Base-by-base conservation (phyloP, 2,329 filamentous ascomycete species). In the Tolypocladium ovalisporum region DNA sequence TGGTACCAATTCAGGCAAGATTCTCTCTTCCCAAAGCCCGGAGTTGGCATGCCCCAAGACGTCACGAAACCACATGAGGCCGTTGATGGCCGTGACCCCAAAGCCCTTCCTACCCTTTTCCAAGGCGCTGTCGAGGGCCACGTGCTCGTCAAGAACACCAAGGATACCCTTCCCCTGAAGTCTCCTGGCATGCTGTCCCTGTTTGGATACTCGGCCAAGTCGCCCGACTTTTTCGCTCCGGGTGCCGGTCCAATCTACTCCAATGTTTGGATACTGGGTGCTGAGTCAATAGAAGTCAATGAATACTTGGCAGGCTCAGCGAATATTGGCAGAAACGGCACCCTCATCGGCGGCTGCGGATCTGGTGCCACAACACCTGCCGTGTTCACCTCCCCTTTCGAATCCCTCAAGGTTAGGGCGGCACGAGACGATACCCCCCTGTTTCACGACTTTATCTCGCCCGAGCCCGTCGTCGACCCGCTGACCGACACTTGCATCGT, bases 401-500 rank as follows among this genome's bases (percentile, higher is more conserved):
- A 84, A 52, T 82, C 82, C 0, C 68, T 86, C 32, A 71, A 75
- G 27, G 69, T 76, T 39, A 77, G 75, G 37, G 79, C 80, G 0
- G 76, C 75, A 54, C 69, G 79, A 12, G 83, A 88, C 57, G 76
- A 74, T 52, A 85, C 82, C 0, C 75, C 76, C 0, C 65, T 87
- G 1, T 80, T 79, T 65, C 85, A 80, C 76, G 85, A 88, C 65
- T 81, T 85, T 60, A 67, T 68, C 19, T 76, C 70, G 1, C 65
- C 67, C 1, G 68, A 74, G 1, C 82, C 84, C 0, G 63, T 70
- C 7, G 78, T 86, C 9, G 73, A 79, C 54, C 66, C 73, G 2
- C 69, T 61, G 4, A 76, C 79, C 1, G 79, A 91, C 63, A 77
- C 89, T 8, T 94, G 90, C 61, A 70, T 87, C 2, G 82, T 87